A percentile compares a stretch with the other conserved stretches of the same genome.
Evolutionary conservation across 805 yeast species (phyloP).

Genomic region (Yamadazyma philogaea): DNA sequence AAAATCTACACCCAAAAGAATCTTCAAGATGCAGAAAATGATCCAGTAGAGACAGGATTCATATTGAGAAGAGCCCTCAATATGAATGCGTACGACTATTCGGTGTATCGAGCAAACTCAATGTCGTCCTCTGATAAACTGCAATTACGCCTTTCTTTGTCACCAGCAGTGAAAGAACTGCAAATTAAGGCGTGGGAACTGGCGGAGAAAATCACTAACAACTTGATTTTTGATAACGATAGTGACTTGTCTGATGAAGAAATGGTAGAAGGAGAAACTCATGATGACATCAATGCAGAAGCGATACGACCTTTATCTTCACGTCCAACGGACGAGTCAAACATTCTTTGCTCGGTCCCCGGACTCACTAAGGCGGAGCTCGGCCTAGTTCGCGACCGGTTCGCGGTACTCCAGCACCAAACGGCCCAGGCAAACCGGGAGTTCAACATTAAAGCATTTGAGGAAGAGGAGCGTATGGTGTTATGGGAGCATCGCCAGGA

Average conservation of each 20-base stretch:
- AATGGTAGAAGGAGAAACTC: constrained; percentile 14
- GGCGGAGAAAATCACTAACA: constrained; percentile 37
- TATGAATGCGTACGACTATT: constrained; percentile 34
- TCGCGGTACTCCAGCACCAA: constrained; percentile 5
- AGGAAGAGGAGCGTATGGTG: constrained; percentile 23
- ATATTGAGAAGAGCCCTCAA: constrained; percentile 32
- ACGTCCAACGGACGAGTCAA: neutral
- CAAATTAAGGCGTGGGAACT: constrained; percentile 45
- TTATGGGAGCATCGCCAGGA: constrained; percentile 29
- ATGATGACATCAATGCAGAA: constrained; percentile 8
- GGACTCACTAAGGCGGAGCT: constrained; percentile 39
- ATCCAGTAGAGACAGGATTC: constrained; percentile 14
- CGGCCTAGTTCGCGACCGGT: constrained; percentile 21
- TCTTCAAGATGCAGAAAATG: constrained; percentile 1
- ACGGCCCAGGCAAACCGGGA: neutral
- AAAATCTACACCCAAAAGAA: constrained; percentile 17
- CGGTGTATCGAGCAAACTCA: constrained; percentile 29
- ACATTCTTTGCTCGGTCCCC: constrained; percentile 30
- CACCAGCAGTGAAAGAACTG: constrained; percentile 38
- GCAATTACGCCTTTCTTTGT: constrained; percentile 6
- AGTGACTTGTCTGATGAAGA: constrained; percentile 23
- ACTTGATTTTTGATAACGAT: constrained; percentile 33
- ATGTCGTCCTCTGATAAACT: constrained; percentile 14
- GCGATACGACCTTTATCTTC: constrained; percentile 2
- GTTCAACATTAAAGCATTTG: constrained; percentile 6